A percentile compares a stretch with the other conserved stretches of the same genome.
Evolutionary conservation across 331 rosid genomes (phyloP).

Genomic region (Pyracantha coccinea): DNA sequence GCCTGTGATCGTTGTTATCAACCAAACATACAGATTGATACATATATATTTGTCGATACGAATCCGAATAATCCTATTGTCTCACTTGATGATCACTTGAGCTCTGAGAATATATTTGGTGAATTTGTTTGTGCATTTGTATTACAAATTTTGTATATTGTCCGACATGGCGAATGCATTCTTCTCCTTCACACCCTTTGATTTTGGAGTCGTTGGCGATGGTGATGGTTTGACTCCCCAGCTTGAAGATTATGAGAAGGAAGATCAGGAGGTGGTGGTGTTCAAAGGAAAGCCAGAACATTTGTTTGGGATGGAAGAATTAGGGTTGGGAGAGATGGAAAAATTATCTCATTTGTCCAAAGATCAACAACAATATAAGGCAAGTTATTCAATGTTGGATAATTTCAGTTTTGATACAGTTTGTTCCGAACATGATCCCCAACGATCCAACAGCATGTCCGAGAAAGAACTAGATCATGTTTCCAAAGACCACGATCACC

Average conservation of each 20-base stretch:
- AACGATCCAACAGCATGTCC: neutral
- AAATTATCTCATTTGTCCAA: conserved; percentile 4
- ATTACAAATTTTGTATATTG: neutral
- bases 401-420: conserved; percentile 17
- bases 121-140: neutral
- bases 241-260: conserved; percentile 13
- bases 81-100: neutral
- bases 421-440: neutral
- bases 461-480: conserved; percentile 11
- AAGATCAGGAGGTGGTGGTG: neutral
- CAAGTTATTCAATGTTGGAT: conserved; percentile 18
- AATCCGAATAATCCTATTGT: conserved; percentile 5
- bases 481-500: conserved; percentile 16
- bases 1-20: conserved; percentile 1
- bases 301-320: conserved; percentile 12
- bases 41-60: neutral
- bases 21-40: neutral
- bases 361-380: conserved; percentile 12
- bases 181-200: conserved; percentile 25
- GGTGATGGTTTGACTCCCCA: conserved; percentile 6
- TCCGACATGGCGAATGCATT: conserved; percentile 18
- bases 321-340: neutral
- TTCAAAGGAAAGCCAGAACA: conserved; percentile 7
- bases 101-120: neutral
- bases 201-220: conserved; percentile 18